Evolutionary conservation across 2,329 filamentous ascomycete genomes (phyloP), one percentile per base, ranked within the genome.

Genomic region (Penicillium sp.): DNA sequence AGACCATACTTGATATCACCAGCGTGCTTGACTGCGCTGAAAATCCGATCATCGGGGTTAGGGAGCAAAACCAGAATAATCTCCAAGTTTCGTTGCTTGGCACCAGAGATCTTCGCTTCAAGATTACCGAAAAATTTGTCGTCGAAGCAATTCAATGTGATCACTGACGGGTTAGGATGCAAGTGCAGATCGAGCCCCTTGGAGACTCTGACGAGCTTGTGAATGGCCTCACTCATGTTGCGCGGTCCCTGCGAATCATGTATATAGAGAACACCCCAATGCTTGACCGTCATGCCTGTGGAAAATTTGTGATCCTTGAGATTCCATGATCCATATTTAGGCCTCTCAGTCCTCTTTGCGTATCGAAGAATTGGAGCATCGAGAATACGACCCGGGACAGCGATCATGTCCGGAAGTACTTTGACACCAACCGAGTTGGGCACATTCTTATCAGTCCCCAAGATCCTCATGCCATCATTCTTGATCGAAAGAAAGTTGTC

Each of bases 1-100:
- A 87, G 68, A 2, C 84, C 85, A 28, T 68, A 68, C 2, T 69
- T 57, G 14, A 76, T 68, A 53, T 90, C 85, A 5, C 75, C 80
- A 0, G 76, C 60, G 25, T 62, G 72, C 64, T 90, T 90, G 59
- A 90, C 71, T 4, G 60, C 64, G 40, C 74, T 71, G 58, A 88
- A 87, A 1, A 78, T 46, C 34, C 65, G 64, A 15, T 72, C 63
- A 36, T 75, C 68, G 9, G 67, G 66, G 6, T 64, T 57, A 6
- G 71, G 65, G 2, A 84, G 62, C 6, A 86, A 6, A 13, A 52
- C 28, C 4, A 86, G 2, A n/a, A 52, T 15, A 5, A 52, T 35
- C 18, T 22, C 18, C 5, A 22, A 22, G 5, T 9, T 9, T 9
- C 18, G 5, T 9, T 22, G 5, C 20, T 3, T 28, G 2, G 22